Percentiles rank a stretch among this genome's conserved stretches.
phyloP scores from a whole-genome alignment of 441 rosid species.

The Kokia cookei region DNA sequence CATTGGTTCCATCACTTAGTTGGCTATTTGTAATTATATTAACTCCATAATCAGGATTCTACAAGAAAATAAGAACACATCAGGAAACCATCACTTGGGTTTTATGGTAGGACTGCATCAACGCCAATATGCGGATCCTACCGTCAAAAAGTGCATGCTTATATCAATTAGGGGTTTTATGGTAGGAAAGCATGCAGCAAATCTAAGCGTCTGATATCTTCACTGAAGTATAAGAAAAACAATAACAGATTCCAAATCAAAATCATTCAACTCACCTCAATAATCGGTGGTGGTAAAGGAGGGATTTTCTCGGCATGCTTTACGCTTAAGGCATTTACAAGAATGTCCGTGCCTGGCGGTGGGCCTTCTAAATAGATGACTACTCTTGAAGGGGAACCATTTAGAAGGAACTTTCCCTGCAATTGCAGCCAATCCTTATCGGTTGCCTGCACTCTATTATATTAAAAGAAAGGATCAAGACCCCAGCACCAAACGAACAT shows the following conservation, averaged over 20 bases:
- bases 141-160: neutral
- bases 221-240: neutral
- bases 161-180: neutral
- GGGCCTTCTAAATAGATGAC: constrained; percentile 87
- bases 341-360: constrained; percentile 80
- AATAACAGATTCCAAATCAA: neutral
- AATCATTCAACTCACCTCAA: constrained; percentile 43
- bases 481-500: neutral
- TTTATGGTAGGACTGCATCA: neutral
- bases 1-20: constrained; percentile 43
- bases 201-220: neutral
- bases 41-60: constrained; percentile 71
- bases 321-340: constrained; percentile 50
- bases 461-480: neutral
- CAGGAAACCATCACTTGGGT: neutral
- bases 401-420: constrained; percentile 74
- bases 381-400: constrained; percentile 58
- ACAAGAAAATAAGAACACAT: constrained; percentile 11
- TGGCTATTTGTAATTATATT: constrained; percentile 62
- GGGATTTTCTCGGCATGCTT: constrained; percentile 68
- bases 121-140: neutral
- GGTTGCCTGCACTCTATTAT: constrained; percentile 61
- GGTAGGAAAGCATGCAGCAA: neutral
- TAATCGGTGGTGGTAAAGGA: constrained; percentile 56
- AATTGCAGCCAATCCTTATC: constrained; percentile 74